These are phyloP conservation scores for Pyrus pyrifolia DNA, from an alignment of 306 rosid genomes.

Conservation along the genomic window DNA sequence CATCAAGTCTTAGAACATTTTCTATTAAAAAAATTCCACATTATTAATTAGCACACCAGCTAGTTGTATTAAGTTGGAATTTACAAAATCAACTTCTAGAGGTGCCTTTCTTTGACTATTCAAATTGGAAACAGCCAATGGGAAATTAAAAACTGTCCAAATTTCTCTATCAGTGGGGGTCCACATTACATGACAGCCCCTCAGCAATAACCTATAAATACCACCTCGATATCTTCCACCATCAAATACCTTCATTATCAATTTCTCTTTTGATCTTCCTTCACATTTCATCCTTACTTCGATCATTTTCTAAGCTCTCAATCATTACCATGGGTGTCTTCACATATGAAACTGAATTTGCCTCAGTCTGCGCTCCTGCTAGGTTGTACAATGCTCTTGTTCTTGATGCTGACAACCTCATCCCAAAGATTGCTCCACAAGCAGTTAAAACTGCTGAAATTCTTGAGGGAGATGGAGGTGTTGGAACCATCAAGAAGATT, in stretches of 20 bases:
- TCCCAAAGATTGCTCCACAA: no score
- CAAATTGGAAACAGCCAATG: conserved; percentile 6
- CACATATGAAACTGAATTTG: no score
- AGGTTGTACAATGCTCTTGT: conserved; percentile 48
- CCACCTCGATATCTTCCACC: background rate
- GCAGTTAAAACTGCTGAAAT: no score
- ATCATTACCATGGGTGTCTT: conserved; percentile 28
- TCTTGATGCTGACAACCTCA: conserved; percentile 6
- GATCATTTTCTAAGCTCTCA: background rate
- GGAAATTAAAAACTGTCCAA: background rate
- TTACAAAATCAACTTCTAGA: background rate
- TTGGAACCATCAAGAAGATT: conserved; percentile 28
- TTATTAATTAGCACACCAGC: background rate
- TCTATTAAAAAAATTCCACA: background rate
- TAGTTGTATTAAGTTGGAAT: background rate
- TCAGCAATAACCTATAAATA: conserved; percentile 5
- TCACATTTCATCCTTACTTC: background rate
- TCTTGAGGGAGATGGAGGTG: no score
- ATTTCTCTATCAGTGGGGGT: background rate
- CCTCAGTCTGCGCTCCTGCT: background rate
- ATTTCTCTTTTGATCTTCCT: background rate
- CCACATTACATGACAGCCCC: background rate
- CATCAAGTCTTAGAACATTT: background rate
- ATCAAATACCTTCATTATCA: background rate
- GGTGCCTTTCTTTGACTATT: background rate